A percentile compares a stretch with the other conserved stretches of the same genome.
These are phyloP conservation scores for Mycena rosella DNA, from an alignment of 768 basidiomycete species.

Conservation along the genomic window DNA sequence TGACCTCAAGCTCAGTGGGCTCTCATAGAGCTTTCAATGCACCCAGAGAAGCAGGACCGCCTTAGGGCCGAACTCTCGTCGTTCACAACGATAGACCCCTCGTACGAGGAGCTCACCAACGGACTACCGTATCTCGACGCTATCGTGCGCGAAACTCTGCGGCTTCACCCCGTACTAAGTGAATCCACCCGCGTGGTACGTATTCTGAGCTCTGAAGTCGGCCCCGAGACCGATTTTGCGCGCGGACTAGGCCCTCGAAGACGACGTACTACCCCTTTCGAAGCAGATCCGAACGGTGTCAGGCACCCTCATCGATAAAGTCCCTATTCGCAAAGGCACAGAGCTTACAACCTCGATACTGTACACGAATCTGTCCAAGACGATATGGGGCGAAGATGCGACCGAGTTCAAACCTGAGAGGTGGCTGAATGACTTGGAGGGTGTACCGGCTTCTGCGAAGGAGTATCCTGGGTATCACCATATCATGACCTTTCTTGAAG, in stretches of 20 bases:
- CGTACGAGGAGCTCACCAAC: slow-evolving; percentile 26
- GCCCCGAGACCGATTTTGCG: background rate
- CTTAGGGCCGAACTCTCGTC: slow-evolving; percentile 17
- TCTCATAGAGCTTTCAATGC: slow-evolving; percentile 15
- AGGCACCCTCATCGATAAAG: slow-evolving; percentile 17
- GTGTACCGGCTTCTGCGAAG: slow-evolving; percentile 27
- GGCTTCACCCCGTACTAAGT: slow-evolving; percentile 23
- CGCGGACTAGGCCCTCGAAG: slow-evolving; percentile 21
- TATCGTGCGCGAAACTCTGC: slow-evolving; percentile 28
- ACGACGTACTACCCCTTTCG: slow-evolving; percentile 30
- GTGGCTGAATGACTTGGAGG: slow-evolving; percentile 37
- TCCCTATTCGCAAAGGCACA: slow-evolving; percentile 29
- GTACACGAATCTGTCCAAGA: slow-evolving; percentile 39
- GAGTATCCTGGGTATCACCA: slow-evolving; percentile 45
- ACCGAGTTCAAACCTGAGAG: slow-evolving; percentile 40
- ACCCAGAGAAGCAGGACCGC: slow-evolving; percentile 15
- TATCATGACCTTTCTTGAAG: slow-evolving; percentile 45
- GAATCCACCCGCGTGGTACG: slow-evolving; percentile 16
- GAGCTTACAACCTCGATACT: slow-evolving; percentile 34
- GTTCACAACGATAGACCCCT: slow-evolving; percentile 17
- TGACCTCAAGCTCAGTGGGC: slow-evolving; percentile 6
- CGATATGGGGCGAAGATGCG: slow-evolving; percentile 45
- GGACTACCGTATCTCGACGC: slow-evolving; percentile 33
- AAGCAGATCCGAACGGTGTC: slow-evolving; percentile 18
- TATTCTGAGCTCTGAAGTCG: background rate